Evolutionary conservation across 2,329 filamentous ascomycete genomes (phyloP), one percentile per base, ranked within the genome.

Genomic region (Periconia macrospinosa): DNA sequence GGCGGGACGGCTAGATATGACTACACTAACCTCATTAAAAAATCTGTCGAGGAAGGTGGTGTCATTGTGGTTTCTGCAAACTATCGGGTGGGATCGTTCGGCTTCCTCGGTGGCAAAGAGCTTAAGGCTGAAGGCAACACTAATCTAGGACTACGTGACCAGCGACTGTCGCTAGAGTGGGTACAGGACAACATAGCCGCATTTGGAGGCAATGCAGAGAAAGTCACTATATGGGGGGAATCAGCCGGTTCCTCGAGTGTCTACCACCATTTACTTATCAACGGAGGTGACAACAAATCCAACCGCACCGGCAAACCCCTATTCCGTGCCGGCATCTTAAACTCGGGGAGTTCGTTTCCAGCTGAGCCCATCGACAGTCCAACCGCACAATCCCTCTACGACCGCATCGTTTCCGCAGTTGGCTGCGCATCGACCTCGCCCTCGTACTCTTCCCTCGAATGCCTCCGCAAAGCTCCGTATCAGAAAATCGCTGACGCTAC

Each of bases 11-110:
- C 77, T 3, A 80, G 77, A 35, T 77, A 75, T 7, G 83, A 80
- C 72, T 80, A 80, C 2, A 77, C 83, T 23, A 82, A 80, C 59
- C 81, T 83, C 54, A 64, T 78, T 13, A 71, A 67, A 2, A 73
- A 75, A 6, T 63, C 83, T 8, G 78, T 83, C 1, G 70, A 77
- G 55, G 63, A 80, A 15, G 78, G 78, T 0, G 68, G 81, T 0
- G 72, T 83, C 15, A 75, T 84, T 35, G 72, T 59, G 1, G 70
- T 77, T 3, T 71, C 53, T 46, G 67, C 76, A 44, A 75, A 75
- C 57, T 85, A 84, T 70, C 80, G 87, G 9, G 75, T 90, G 37
- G 63, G 61, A 50, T 58, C 62, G n/a, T 79, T 90, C 62, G 89
- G 89, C 0, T 92, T 93, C 67, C 69, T 89, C 18, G 79, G 81